Evolutionary conservation across 2,329 filamentous ascomycete species (phyloP).

Genomic region (Stemphylium lycopersici): DNA sequence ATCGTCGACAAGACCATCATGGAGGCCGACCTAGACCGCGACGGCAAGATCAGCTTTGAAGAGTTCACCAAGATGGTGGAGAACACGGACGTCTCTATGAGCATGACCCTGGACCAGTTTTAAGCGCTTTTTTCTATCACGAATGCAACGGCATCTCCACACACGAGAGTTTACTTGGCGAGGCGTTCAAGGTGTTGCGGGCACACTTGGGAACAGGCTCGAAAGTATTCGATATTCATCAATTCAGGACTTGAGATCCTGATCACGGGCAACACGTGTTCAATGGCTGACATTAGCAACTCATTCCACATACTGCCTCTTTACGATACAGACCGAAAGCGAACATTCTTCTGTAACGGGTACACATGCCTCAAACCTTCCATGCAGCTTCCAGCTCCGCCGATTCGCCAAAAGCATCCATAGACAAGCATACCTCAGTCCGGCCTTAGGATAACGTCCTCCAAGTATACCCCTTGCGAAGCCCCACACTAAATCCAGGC

Average conservation of each 20-base stretch:
- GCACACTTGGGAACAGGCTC: conserved; percentile 20
- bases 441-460: background rate
- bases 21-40: conserved; percentile 94
- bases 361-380: too few relatives aligned
- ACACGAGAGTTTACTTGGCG: conserved; percentile 34
- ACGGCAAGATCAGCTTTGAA: conserved; percentile 98
- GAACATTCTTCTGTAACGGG: background rate
- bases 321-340: background rate
- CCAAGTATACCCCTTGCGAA: background rate
- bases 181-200: conserved; percentile 43
- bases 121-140: conserved; percentile 25
- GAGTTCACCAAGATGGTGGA: conserved; percentile 99
- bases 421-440: background rate
- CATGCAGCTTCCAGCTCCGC: too few relatives aligned
- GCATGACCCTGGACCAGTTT: conserved; percentile 68
- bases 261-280: background rate
- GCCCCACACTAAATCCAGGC: background rate
- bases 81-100: conserved; percentile 77
- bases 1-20: conserved; percentile 99
- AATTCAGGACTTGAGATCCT: conserved; percentile 26
- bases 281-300: background rate
- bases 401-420: too few relatives aligned
- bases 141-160: conserved; percentile 23
- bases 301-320: background rate
- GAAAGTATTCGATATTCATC: conserved; percentile 37